Conservation (phyloP, 768 basidiomycete genomes). For the Amanita molliuscula region DNA sequence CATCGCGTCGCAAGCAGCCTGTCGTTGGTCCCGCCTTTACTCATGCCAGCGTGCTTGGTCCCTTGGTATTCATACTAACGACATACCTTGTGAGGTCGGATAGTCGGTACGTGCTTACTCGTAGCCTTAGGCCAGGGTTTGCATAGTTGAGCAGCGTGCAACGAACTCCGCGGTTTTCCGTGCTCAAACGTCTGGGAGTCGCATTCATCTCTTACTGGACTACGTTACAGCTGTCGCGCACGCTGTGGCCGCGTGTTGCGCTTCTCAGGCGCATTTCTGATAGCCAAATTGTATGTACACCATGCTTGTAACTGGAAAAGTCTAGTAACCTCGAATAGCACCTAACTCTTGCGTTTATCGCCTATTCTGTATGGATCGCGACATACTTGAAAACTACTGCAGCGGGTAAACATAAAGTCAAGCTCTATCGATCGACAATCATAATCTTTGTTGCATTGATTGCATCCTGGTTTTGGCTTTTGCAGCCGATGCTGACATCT, state of each 20-base stretch:
- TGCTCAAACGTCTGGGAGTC: constrained; percentile 14
- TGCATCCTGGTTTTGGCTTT: constrained; percentile 22
- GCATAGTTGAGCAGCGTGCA: constrained; percentile 2
- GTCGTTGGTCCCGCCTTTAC: constrained; percentile 48
- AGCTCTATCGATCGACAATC: neutral
- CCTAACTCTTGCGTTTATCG: constrained; percentile 21
- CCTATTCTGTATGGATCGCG: constrained; percentile 20
- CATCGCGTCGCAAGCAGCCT: constrained; percentile 41
- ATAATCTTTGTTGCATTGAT: constrained; percentile 20
- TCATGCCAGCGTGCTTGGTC: constrained; percentile 46
- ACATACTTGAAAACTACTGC: constrained; percentile 10
- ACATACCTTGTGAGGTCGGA: constrained; percentile 27
- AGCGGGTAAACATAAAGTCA: neutral
- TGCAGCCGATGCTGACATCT: constrained; percentile 30
- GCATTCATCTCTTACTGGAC: constrained; percentile 18
- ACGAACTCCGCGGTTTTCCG: constrained; percentile 5
- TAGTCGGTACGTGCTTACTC: constrained; percentile 11
- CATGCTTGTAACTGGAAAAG: neutral
- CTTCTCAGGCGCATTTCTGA: constrained; percentile 22
- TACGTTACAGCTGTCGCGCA: constrained; percentile 16
- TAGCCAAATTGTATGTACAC: constrained; percentile 28
- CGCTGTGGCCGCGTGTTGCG: constrained; percentile 19
- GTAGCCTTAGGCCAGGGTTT: neutral
- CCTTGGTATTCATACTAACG: constrained; percentile 42
- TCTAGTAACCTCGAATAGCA: constrained; percentile 12